Base-by-base conservation (phyloP, 2,329 filamentous ascomycete genomes). In the Phaeophleospora eucalypticola region DNA sequence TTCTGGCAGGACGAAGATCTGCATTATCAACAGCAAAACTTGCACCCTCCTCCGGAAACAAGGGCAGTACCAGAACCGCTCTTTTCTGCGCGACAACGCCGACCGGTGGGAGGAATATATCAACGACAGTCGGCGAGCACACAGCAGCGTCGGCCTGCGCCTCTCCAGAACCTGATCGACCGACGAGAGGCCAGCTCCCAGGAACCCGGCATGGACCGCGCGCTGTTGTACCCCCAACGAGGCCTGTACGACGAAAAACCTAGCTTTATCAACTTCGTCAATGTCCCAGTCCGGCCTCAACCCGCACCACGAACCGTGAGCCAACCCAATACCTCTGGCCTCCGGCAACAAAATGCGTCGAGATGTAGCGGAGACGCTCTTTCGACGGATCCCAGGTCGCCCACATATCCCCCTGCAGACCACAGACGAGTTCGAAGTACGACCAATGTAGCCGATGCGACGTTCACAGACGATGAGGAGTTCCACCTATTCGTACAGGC, bases 401-500 rank as follows among this genome's bases (percentile, higher is more conserved):
- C 57, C 4, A 54, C 54, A 24, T 55, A 52, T 36, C 53, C 59
- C 35, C 51, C 53, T 15, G 41, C 54, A 8, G 33, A 29, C 15
- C 34, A 38, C 18, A 36, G 48, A 36, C 45, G 54, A 17, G 46
- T 44, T 24, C 49, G 51, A 14, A 55, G 45, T 35, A 35, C 38
- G 2, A 48, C 33, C 2, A 49, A 46, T 32, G 42, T 45, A 1
- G 43, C 40, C 16, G 61, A 62, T 21, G 53, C 52, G 3, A 56
- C 58, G 3, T 63, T 65, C 47, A 53, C 51, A 4, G 55, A 61
- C 40, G 52, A 58, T 36, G 53, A 59, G 36, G 63, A 65, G 21
- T 61, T 63, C 41, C 53, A 55, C 18, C 45, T 65, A 3, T 65
- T 65, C 37, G 62, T 59, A 3, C 57, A 62, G 37, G 63, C 63